A percentile compares a stretch with the other conserved stretches of the same genome.
These are phyloP conservation scores for Camelina sativa DNA, from an alignment of 345 rosid species.

Conservation along the genomic window DNA sequence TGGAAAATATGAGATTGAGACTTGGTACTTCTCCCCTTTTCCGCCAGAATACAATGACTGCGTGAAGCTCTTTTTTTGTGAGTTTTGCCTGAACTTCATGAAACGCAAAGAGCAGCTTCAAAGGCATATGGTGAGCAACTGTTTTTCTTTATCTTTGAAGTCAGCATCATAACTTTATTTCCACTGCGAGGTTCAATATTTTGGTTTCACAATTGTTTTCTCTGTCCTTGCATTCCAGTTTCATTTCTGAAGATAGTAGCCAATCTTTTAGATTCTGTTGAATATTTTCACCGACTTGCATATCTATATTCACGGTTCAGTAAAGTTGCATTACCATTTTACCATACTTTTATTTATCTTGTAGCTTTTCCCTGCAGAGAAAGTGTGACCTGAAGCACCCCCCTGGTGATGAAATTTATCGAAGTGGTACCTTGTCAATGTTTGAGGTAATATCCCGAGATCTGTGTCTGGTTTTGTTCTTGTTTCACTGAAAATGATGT, in stretches of 20 bases:
- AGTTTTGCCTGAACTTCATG: slow-evolving; percentile 97
- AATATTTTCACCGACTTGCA: neutral
- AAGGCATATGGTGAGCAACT: slow-evolving; percentile 90
- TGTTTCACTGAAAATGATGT: neutral
- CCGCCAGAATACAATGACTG: slow-evolving; percentile 98
- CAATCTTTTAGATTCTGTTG: neutral
- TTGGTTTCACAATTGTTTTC: neutral
- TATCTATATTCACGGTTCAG: neutral
- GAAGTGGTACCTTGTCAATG: slow-evolving; percentile 97
- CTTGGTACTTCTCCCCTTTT: slow-evolving; percentile 99
- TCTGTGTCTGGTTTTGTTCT: neutral
- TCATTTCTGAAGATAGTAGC: neutral
- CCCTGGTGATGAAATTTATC: slow-evolving; percentile 98
- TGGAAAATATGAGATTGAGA: slow-evolving; percentile 98
- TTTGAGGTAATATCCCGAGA: slow-evolving; percentile 74
- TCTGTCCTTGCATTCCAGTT: neutral
- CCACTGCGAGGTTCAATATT: slow-evolving; percentile 16
- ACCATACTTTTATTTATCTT: neutral
- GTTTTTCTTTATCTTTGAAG: neutral
- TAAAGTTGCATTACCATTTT: neutral
- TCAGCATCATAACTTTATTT: neutral
- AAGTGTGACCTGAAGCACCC: slow-evolving; percentile 99
- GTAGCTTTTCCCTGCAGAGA: slow-evolving; percentile 51
- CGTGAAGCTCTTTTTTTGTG: slow-evolving; percentile 95
- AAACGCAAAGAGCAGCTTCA: slow-evolving; percentile 99